Evolutionary conservation across 176 grass and related monocot species (phyloP).

Genomic region (Dendrocalamus sinicus): DNA sequence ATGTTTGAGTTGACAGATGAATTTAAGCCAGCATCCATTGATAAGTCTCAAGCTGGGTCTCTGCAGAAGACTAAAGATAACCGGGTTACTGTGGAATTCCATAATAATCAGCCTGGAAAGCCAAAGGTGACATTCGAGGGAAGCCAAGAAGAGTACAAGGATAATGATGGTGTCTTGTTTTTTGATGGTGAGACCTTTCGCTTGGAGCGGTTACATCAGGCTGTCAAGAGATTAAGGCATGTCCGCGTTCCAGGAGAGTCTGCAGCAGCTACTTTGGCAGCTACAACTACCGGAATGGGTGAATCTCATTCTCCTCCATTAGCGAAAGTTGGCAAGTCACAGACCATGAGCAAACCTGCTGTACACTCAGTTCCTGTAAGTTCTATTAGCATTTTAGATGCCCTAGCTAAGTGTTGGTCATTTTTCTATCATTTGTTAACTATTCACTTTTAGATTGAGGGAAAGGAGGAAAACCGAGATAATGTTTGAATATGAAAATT

Average conservation of each 20-base stretch:
- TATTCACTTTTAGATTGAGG: conserved; percentile 20
- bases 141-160: conserved; percentile 93
- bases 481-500: not conserved
- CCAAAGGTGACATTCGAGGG: conserved; percentile 90
- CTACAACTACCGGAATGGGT: conserved; percentile 54
- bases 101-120: conserved; percentile 93
- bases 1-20: conserved; percentile 68
- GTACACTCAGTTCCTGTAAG: conserved; percentile 27
- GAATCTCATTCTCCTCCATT: conserved; percentile 79
- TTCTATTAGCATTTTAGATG: not conserved
- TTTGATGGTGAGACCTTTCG: conserved; percentile 87
- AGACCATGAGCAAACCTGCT: conserved; percentile 55
- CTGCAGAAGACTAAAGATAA: conserved; percentile 94
- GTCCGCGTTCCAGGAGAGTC: conserved; percentile 81
- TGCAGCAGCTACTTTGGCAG: conserved; percentile 48
- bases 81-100: conserved; percentile 90
- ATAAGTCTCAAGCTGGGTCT: conserved; percentile 87
- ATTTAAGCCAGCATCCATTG: conserved; percentile 99
- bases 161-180: conserved; percentile 91
- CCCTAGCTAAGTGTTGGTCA: conserved; percentile 32
- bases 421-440: conserved; percentile 4
- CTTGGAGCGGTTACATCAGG: conserved; percentile 80
- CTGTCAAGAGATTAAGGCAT: conserved; percentile 93
- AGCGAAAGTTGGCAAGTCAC: conserved; percentile 61
- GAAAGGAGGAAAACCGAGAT: not conserved